These are phyloP conservation scores for Neurospora pannonica DNA, from an alignment of 495 filamentous ascomycete genomes.

Conservation along the genomic window DNA sequence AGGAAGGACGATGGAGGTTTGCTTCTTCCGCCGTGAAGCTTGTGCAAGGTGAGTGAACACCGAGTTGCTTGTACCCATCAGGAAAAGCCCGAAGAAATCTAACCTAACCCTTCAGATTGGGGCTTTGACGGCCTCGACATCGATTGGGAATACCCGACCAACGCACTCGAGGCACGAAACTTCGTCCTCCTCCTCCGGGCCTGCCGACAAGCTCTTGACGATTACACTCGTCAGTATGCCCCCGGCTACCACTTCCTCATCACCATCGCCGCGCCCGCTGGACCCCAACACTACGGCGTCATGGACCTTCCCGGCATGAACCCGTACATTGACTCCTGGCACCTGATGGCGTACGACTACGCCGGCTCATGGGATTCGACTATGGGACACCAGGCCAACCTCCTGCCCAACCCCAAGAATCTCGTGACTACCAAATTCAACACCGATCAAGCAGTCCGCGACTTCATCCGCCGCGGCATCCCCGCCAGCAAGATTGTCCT, in stretches of 20 bases:
- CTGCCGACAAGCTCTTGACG: conserved; percentile 55
- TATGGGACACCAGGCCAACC: conserved; percentile 68
- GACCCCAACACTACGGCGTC: conserved; percentile 56
- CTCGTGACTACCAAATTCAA: conserved; percentile 55
- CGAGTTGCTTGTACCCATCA: neutral
- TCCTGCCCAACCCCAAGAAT: conserved; percentile 45
- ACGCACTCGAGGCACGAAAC: conserved; percentile 51
- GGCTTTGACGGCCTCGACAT: conserved; percentile 51
- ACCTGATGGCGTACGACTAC: conserved; percentile 76
- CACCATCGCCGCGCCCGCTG: conserved; percentile 58
- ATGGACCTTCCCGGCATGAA: conserved; percentile 63
- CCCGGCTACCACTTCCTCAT: conserved; percentile 55
- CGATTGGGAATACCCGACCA: conserved; percentile 55
- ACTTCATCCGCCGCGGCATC: conserved; percentile 59
- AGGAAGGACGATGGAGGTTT: conserved; percentile 47
- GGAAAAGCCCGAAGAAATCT: neutral
- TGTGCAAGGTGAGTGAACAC: conserved; percentile 30
- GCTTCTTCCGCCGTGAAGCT: conserved; percentile 56
- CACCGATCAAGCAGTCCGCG: conserved; percentile 53
- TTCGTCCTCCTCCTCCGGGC: conserved; percentile 61
- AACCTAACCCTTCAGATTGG: conserved; percentile 32
- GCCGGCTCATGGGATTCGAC: conserved; percentile 59
- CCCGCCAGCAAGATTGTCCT: conserved; percentile 60
- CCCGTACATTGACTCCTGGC: conserved; percentile 71
- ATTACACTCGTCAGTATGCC: conserved; percentile 42